A percentile compares a stretch with the other conserved stretches of the same genome.
These are phyloP conservation scores for Leucosporidium creatinivorum DNA, from an alignment of 768 basidiomycete genomes.

Conservation along the genomic window DNA sequence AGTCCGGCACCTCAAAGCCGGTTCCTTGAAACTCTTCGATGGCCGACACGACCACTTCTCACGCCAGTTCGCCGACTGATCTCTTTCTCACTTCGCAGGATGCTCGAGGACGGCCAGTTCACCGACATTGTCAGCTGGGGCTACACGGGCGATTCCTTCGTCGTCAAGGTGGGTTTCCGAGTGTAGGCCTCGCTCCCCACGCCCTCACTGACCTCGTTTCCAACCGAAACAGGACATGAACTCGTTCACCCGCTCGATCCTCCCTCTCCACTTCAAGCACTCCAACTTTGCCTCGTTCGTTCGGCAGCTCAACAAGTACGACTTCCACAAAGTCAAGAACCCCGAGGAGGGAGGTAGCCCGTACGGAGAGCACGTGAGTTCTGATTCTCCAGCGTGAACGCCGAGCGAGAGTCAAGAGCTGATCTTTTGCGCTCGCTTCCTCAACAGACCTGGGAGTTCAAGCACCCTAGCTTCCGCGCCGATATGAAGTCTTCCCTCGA, in stretches of 20 bases:
- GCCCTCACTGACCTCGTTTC: neutral
- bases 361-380: conserved; percentile 55
- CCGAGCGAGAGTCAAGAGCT: neutral
- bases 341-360: conserved; percentile 54
- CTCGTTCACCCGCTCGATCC: conserved; percentile 80
- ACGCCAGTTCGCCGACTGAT: neutral
- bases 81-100: conserved; percentile 48
- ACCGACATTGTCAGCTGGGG: conserved; percentile 73
- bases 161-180: conserved; percentile 58
- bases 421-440: neutral
- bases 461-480: conserved; percentile 51
- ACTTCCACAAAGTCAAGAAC: conserved; percentile 93
- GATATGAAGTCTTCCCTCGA: conserved; percentile 55
- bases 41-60: neutral
- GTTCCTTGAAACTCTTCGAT: neutral
- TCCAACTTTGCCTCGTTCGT: conserved; percentile 91
- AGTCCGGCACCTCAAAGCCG: conserved; percentile 1
- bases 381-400: neutral
- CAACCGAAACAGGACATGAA: conserved; percentile 64
- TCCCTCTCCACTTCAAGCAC: conserved; percentile 90
- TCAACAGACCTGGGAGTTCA: conserved; percentile 45
- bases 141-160: conserved; percentile 74
- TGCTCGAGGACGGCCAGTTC: conserved; percentile 75
- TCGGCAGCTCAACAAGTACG: conserved; percentile 89
- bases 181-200: no score